Percentiles rank a stretch among this genome's conserved stretches.
phyloP scores from a whole-genome alignment of 768 basidiomycete genomes.

The Hemileccinum impolitum region DNA sequence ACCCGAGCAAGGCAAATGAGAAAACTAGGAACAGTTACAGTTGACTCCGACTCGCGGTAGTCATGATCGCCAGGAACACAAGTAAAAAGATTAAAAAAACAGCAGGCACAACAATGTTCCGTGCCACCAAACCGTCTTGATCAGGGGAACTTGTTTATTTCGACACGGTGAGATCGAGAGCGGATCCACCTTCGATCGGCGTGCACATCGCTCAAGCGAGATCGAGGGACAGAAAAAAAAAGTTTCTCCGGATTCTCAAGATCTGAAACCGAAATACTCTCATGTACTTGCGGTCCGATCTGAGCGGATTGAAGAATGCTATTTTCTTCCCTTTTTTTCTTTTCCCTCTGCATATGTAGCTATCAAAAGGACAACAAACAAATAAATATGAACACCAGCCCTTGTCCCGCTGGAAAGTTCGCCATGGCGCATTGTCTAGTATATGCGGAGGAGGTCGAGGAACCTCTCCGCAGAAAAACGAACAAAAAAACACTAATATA shows the following conservation, averaged over 20 bases:
- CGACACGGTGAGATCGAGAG: not conserved
- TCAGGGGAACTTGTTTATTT: not conserved
- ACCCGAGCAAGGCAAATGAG: not conserved
- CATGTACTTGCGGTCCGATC: not conserved
- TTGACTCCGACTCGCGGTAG: too few species aligned
- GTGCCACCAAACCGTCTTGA: not conserved
- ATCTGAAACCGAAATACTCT: not conserved
- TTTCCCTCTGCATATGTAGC: too few species aligned
- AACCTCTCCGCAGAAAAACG: not conserved
- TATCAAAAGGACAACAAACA: too few species aligned
- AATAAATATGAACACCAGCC: too few species aligned
- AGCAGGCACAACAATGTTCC: not conserved
- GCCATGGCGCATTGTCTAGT: too few species aligned
- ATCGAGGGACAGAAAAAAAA: not conserved
- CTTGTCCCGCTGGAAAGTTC: too few species aligned
- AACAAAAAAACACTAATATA: not conserved
- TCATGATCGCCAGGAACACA: too few species aligned
- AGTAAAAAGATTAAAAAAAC: not conserved
- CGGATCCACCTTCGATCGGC: not conserved
- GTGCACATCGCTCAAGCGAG: not conserved
- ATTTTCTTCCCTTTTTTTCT: too few species aligned
- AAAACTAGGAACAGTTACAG: too few species aligned
- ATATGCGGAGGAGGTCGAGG: too few species aligned
- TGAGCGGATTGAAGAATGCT: too few species aligned
- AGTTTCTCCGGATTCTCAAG: too few species aligned